Evolutionary conservation across 2,329 filamentous ascomycete species (phyloP).

Genomic region (Calonectria naviculata): DNA sequence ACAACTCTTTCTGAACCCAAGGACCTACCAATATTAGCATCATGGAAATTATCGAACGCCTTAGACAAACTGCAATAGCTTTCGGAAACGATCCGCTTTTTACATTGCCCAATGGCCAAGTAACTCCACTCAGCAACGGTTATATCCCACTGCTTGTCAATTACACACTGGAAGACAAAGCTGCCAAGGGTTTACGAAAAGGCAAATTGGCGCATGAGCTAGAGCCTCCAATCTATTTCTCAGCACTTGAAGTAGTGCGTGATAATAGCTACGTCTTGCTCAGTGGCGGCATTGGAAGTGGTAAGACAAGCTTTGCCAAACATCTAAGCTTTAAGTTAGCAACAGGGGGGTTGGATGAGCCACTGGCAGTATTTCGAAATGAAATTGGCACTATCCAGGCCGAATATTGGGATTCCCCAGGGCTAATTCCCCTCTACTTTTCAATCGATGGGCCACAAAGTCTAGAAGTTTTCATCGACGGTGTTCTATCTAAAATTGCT

Average conservation of each 20-base stretch:
- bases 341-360: not conserved
- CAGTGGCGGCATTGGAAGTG: not conserved
- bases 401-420: not conserved
- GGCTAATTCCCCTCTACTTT: not conserved
- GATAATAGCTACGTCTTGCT: not conserved
- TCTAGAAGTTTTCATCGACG: not conserved
- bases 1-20: not conserved
- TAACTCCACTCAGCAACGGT: not conserved
- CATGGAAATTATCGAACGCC: not conserved
- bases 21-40: not conserved
- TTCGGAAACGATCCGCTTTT: not conserved
- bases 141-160: slow-evolving; percentile 3
- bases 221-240: not conserved
- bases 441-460: not conserved
- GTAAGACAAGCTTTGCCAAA: not conserved
- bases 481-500: not conserved
- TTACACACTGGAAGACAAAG: not conserved
- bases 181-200: not conserved
- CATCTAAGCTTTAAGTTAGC: not conserved
- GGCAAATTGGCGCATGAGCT: not conserved
- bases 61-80: not conserved
- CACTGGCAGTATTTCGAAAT: not conserved
- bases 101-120: not conserved
- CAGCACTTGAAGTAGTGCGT: not conserved
- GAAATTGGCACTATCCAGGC: not conserved